phyloP scores from a whole-genome alignment of 345 rosid species.

The Cardamine occulta region DNA sequence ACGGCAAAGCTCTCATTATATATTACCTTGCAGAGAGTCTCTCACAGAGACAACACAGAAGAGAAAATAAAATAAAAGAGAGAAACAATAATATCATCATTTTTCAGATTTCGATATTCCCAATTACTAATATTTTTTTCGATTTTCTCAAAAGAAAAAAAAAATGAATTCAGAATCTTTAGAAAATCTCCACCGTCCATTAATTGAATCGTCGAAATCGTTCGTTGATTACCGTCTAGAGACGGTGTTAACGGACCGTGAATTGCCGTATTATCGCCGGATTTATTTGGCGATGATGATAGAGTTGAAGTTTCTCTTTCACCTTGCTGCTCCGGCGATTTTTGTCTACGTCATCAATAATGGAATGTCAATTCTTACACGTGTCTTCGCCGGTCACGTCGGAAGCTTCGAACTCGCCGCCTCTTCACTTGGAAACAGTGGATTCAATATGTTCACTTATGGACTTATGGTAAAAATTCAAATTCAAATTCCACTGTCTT shows the following conservation, averaged over 20 bases:
- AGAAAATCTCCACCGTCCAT: conserved; percentile 43
- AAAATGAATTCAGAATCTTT: conserved; percentile 40
- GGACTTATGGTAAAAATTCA: conserved; percentile 50
- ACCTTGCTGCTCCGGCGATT: conserved; percentile 62
- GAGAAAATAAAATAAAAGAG: neutral
- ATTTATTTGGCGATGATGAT: conserved; percentile 51
- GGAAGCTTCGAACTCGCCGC: conserved; percentile 52
- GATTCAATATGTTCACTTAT: conserved; percentile 50
- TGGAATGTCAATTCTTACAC: conserved; percentile 59
- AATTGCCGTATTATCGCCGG: conserved; percentile 42
- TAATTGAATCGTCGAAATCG: conserved; percentile 39
- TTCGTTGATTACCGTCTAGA: conserved; percentile 53
- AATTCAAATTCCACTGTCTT: neutral
- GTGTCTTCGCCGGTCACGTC: conserved; percentile 62
- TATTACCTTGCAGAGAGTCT: conserved; percentile 11
- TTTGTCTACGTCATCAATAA: conserved; percentile 64
- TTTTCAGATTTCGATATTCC: conserved; percentile 5
- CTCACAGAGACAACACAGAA: neutral
- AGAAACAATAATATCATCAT: neutral
- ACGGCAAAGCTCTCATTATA: conserved; percentile 39
- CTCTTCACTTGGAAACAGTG: conserved; percentile 57
- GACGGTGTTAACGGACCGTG: conserved; percentile 49
- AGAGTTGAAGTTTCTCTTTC: conserved; percentile 56
- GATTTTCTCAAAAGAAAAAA: neutral
- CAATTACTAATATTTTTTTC: neutral